Conservation (phyloP, 2,329 filamentous ascomycete species). For the Diaporthe nobilis region DNA sequence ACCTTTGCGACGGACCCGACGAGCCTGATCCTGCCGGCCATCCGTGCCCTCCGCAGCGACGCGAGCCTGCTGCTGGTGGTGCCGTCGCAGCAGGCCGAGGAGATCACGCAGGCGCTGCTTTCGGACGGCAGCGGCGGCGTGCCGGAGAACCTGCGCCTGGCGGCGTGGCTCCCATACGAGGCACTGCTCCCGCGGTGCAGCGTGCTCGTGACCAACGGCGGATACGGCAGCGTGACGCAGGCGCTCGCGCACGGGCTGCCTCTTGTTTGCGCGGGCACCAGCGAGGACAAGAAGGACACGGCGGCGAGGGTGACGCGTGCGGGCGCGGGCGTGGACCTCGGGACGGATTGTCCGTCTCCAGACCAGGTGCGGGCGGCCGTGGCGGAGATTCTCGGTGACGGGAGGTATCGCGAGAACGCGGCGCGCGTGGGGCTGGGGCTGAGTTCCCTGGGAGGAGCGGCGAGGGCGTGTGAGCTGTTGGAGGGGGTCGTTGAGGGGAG, state of each 20-base stretch:
- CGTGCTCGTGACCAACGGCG: constrained; percentile 63
- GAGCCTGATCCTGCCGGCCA: constrained; percentile 54
- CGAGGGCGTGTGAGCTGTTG: constrained; percentile 29
- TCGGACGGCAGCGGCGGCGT: constrained; percentile 39
- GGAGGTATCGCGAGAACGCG: constrained; percentile 50
- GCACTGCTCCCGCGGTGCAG: constrained; percentile 52
- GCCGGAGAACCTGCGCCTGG: constrained; percentile 49
- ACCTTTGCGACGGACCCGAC: constrained; percentile 55
- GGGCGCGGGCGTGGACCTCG: constrained; percentile 61
- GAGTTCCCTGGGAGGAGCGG: constrained; percentile 32
- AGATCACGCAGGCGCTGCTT: constrained; percentile 44
- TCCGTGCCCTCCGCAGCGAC: constrained; percentile 51
- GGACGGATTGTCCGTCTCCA: constrained; percentile 50
- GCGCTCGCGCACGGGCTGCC: constrained; percentile 61
- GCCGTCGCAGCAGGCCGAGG: constrained; percentile 49
- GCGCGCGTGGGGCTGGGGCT: constrained; percentile 44
- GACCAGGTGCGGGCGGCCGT: constrained; percentile 51
- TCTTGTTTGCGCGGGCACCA: constrained; percentile 60
- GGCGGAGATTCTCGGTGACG: constrained; percentile 49
- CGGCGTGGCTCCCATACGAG: constrained; percentile 55
- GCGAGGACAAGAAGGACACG: constrained; percentile 59
- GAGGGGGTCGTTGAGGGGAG: constrained; percentile 1
- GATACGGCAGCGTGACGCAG: constrained; percentile 63
- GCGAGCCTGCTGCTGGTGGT: constrained; percentile 51
- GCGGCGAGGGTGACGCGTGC: constrained; percentile 57